These are phyloP conservation scores for Magnolia officinalis DNA, from an alignment of 164 flowering plant species.

Conservation along the genomic window DNA sequence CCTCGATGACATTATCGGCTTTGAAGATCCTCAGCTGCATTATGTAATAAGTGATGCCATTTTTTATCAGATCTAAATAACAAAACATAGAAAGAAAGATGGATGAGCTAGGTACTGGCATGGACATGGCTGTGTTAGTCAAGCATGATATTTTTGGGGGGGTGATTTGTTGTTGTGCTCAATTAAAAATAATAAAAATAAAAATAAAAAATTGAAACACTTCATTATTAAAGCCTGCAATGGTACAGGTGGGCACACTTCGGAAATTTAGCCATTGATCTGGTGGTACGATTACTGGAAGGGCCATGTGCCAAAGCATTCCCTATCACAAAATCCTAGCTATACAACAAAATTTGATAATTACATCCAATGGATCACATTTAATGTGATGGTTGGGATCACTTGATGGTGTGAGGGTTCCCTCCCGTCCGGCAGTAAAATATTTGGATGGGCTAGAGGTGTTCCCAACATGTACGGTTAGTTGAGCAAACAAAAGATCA, in stretches of 20 bases:
- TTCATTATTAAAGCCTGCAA: neutral
- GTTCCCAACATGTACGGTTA: neutral
- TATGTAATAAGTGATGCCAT: neutral
- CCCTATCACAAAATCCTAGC: neutral
- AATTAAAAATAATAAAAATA: too few relatives aligned
- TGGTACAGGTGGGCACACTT: too few relatives aligned
- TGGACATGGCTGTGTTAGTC: neutral
- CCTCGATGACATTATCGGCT: conserved; percentile 30
- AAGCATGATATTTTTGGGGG: neutral
- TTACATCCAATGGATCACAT: neutral
- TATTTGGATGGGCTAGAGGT: neutral
- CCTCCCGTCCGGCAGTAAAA: neutral
- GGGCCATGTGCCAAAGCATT: neutral
- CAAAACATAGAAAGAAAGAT: neutral
- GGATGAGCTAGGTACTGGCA: neutral
- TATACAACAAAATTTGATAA: too few relatives aligned
- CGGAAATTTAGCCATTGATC: neutral
- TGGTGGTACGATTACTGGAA: neutral
- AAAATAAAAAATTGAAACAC: too few relatives aligned
- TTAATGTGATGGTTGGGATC: neutral
- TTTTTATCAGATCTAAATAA: neutral
- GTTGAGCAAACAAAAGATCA: neutral
- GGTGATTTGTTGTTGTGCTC: neutral
- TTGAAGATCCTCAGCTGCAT: conserved; percentile 34
- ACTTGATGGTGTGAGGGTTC: neutral